phyloP scores from a whole-genome alignment of 2,329 filamentous ascomycete genomes.

The Talaromyces sp. region DNA sequence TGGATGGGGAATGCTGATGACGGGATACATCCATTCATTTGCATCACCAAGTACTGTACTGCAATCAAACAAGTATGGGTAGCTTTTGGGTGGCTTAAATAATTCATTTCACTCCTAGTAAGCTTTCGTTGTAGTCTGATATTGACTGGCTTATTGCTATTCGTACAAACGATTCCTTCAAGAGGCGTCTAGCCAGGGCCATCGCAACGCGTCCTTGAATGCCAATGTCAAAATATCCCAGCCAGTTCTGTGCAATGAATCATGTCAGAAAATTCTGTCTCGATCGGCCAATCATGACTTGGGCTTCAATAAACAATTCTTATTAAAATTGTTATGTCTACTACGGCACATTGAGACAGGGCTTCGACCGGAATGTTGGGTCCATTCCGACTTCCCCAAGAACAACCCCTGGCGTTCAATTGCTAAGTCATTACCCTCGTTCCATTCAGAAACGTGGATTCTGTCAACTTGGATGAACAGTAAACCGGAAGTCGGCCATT shows the following conservation, averaged over 20 bases:
- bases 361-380: constrained; percentile 11
- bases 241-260: not conserved
- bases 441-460: not conserved
- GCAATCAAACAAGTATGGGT: not conserved
- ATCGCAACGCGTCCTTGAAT: not conserved
- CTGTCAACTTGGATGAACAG: not conserved
- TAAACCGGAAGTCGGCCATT: constrained; percentile 11
- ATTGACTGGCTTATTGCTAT: not conserved
- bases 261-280: not conserved
- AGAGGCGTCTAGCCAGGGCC: not conserved
- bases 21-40: constrained; percentile 50
- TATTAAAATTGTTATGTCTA: not conserved
- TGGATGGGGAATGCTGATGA: constrained; percentile 69
- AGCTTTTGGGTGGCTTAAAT: constrained; percentile 7
- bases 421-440: not conserved
- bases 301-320: not conserved
- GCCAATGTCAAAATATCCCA: not conserved
- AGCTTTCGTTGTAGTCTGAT: not conserved
- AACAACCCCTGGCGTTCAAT: not conserved
- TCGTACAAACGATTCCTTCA: not conserved
- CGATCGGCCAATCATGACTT: not conserved
- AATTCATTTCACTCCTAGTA: not conserved
- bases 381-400: not conserved
- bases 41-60: not conserved
- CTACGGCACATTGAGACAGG: not conserved